Conservation (phyloP, 768 basidiomycete species). For the Mycena haematopus region DNA sequence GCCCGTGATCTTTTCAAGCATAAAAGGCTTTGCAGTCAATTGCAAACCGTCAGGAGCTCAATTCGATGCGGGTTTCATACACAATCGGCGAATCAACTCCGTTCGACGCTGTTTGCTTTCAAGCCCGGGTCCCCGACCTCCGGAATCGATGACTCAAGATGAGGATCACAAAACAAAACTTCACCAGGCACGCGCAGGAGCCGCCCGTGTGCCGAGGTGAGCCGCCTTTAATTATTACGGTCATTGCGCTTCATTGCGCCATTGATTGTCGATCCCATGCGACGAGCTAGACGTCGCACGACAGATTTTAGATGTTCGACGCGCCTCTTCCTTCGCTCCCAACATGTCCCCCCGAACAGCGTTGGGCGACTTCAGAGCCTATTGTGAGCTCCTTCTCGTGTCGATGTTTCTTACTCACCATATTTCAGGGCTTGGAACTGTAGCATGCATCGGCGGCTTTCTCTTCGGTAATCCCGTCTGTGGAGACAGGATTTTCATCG, state of each 20-base stretch:
- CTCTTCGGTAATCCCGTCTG: slow-evolving; percentile 6
- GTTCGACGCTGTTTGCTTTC: no score
- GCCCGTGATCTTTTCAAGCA: no score
- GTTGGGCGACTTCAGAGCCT: slow-evolving; percentile 18
- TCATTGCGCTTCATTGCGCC: slow-evolving; percentile 1
- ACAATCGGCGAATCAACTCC: no score
- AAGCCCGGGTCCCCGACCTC: no score
- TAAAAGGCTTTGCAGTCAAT: no score
- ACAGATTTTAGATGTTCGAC: neutral
- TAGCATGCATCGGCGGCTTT: slow-evolving; percentile 16
- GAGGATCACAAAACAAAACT: no score
- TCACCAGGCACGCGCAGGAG: no score
- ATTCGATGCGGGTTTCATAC: no score
- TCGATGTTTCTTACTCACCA: neutral
- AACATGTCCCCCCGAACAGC: slow-evolving; percentile 14
- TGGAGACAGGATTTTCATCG: neutral
- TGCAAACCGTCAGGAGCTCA: no score
- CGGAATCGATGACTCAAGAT: no score
- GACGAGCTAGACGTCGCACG: neutral
- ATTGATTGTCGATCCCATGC: slow-evolving; percentile 4
- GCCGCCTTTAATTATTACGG: no score
- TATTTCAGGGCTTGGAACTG: slow-evolving; percentile 8
- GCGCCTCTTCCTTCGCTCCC: neutral
- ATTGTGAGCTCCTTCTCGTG: neutral
- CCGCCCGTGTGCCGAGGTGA: no score